Conservation (phyloP, 129 eudicot species). For the Logfia minima region DNA sequence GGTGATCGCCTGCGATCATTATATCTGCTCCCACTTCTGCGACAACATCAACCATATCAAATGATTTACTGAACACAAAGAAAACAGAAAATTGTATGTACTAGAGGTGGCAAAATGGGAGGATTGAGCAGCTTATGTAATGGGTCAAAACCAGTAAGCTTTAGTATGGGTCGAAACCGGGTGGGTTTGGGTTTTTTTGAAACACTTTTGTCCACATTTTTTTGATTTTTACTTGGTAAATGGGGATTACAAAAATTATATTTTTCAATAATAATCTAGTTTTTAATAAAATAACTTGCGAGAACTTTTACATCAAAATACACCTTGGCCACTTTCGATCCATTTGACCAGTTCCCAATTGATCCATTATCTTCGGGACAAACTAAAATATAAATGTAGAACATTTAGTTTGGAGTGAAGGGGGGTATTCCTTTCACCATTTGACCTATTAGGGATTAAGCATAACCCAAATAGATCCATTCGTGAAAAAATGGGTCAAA, state of each 20-base stretch:
- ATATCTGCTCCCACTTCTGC: constrained; percentile 27
- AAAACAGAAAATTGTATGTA: neutral
- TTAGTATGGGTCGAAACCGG: neutral
- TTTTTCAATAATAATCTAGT: too few species aligned
- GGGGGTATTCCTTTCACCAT: neutral
- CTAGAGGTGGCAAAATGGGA: neutral
- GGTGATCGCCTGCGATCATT: constrained; percentile 30
- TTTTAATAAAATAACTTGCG: too few species aligned
- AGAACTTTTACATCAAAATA: too few species aligned
- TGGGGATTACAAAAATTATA: too few species aligned
- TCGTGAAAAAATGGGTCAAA: neutral
- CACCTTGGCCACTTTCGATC: too few species aligned
- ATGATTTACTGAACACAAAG: neutral
- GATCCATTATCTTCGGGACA: too few species aligned
- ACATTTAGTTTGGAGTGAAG: too few species aligned
- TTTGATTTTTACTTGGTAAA: too few species aligned
- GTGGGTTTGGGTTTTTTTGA: neutral
- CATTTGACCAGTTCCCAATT: too few species aligned
- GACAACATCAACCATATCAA: neutral
- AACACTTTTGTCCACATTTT: too few species aligned
- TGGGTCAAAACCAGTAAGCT: neutral
- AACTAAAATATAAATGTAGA: too few species aligned
- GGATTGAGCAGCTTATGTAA: neutral
- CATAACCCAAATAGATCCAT: neutral
- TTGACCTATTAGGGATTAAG: neutral